Base-by-base conservation (phyloP, 2,329 filamentous ascomycete genomes). In the Grosmannia clavigera region DNA sequence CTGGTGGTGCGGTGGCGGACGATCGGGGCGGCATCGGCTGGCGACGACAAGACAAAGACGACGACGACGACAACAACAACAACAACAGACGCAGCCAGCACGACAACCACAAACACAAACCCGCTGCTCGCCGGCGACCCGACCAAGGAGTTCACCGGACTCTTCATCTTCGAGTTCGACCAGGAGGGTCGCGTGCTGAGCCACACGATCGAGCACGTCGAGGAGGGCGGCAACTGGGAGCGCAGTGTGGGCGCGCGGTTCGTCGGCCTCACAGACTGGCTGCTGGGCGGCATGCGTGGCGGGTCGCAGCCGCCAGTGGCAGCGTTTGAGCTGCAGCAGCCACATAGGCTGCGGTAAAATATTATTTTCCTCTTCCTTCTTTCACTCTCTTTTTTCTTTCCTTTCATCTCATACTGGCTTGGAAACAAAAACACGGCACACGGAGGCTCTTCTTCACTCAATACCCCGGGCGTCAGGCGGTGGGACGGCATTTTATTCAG, bases 81-180 rank as follows among this genome's bases (percentile, higher is more conserved):
- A 5, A 27, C 4, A 14, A 9, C 10, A 2, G 27, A 27, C 12
- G 14, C 14, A 6, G 50, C 29, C 50, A 14, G 5, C 40, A 43
- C n/a, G 7, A 3, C 14, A 2, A 0, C 38, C 54, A 22, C 14
- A 14, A 33, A 27, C 6, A 48, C 27, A 16, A n/a, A 48, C 29
- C 31, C 53, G 5, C 22, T 38, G 31, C 5, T n/a, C 12, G 82
- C 80, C 65, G 75, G 75, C 54, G 63, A 61, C 27, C 35, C 56
- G 58, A 54, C 60, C 59, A 86, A 88, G 68, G 87, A 92, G 68
- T 97, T 97, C 67, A 89, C 85, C 1, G 94, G 94, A 0, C 73
- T 97, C 12, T 99, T 97, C 73, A 86, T 96, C 61, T 99, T 99
- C 71, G 90, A 95, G 65, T 99, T 99, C 70, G 94, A 97, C 69